Evolutionary conservation across 2,329 filamentous ascomycete genomes (phyloP), one percentile per base, ranked within the genome.

Genomic region (Ceratocystis smalleyi): DNA sequence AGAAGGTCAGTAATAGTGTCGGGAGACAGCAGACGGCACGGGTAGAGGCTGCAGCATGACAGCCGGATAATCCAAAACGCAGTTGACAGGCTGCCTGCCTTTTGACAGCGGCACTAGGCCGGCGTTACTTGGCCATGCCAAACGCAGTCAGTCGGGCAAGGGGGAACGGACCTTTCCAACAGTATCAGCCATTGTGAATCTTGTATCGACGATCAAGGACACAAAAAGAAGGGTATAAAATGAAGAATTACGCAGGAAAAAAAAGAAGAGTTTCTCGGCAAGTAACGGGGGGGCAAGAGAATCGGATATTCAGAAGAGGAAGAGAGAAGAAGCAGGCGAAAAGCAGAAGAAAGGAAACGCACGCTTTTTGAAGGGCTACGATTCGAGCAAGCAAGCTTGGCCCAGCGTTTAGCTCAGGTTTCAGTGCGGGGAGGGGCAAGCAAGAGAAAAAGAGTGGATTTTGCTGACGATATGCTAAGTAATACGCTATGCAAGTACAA

Each of bases 131-230:
- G n/a, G 40, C 17, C 8, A 10, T 40, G n/a, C 49, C 8, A 61
- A 62, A 62, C 64, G 40, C 22, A 7, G 62, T 22, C 22, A 7
- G 62, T 22, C 62, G 54, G 51, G 15, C 24, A 32, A 30, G 27
- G 12, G 5, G 15, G 32, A 55, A 55, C 51, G 24, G 24, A 66
- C 65, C 65, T 66, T 66, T 32, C 65, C 65, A 66, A 64, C 57
- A 45, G 67, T 68, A 57, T 66, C 64, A 59, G 67, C 65, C 67
- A 68, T 68, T 62, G 43, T 40, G 12, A 15, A 57, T 47, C 22
- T 43, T 40, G 40, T 32, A 40, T 40, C 35, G 10, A 12, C 35
- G 35, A 15, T 40, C 3, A 40, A 15, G 35, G 55, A 43, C 19
- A 8, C 3, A 22, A 43, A 24, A 43, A 12, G 55, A 43, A 17